These are phyloP conservation scores for Pseudopyricularia cyperi DNA, from an alignment of 2,329 filamentous ascomycete genomes.

Conservation along the genomic window DNA sequence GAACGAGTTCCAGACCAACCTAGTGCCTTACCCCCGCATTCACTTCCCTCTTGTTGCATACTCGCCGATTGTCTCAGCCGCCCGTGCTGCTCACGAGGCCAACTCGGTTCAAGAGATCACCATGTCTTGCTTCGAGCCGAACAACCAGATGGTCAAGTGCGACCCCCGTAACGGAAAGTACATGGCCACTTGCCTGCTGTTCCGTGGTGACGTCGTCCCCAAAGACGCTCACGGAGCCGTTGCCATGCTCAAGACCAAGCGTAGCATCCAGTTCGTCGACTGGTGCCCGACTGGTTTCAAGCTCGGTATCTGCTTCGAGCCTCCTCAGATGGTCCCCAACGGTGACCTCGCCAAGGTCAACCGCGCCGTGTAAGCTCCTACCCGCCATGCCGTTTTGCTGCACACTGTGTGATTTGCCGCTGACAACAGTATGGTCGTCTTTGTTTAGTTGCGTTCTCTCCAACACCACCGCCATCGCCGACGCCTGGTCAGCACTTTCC, in stretches of 20 bases:
- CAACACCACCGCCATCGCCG: constrained; percentile 63
- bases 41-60: constrained; percentile 65
- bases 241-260: constrained; percentile 55
- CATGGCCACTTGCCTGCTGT: constrained; percentile 61
- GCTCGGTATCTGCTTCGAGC: constrained; percentile 64
- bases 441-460: constrained; percentile 46
- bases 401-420: neutral
- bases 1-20: constrained; percentile 68
- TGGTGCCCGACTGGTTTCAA: constrained; percentile 69
- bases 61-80: constrained; percentile 55
- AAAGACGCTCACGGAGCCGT: constrained; percentile 57
- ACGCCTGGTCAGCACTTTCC: constrained; percentile 60
- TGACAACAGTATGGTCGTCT: neutral
- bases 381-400: neutral
- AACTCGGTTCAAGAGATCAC: constrained; percentile 63
- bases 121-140: constrained; percentile 54
- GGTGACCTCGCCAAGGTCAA: constrained; percentile 49
- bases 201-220: constrained; percentile 59
- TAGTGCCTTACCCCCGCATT: constrained; percentile 62
- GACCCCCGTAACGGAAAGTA: constrained; percentile 64
- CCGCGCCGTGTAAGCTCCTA: constrained; percentile 32
- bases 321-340: constrained; percentile 48
- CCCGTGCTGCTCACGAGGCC: constrained; percentile 74
- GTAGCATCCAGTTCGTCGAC: constrained; percentile 61
- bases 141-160: constrained; percentile 70